Evolutionary conservation across 2,329 filamentous ascomycete species (phyloP).

Genomic region (Penicillium sp.): DNA sequence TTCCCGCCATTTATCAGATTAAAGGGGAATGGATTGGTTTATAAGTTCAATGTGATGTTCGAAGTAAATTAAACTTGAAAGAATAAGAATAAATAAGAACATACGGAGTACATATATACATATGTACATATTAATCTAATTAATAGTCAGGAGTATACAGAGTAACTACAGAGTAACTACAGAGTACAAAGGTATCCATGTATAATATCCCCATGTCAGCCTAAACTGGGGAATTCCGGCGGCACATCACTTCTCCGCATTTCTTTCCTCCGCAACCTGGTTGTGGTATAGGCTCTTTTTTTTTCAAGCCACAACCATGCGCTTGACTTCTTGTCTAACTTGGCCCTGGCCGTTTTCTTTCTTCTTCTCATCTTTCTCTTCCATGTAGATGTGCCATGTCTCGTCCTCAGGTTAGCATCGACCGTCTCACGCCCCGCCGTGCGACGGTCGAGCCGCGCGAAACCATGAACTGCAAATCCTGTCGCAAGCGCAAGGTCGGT

Average conservation of each 20-base stretch:
- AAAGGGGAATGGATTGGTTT: neutral
- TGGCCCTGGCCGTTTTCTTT: conserved; percentile 7
- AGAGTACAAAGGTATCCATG: neutral
- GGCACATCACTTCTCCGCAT: conserved; percentile 26
- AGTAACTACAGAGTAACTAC: no score
- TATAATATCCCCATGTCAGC: neutral
- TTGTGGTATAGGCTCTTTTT: conserved; percentile 1
- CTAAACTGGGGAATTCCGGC: conserved; percentile 13
- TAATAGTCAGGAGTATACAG: neutral
- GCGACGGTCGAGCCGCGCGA: conserved; percentile 75
- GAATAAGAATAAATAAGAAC: neutral
- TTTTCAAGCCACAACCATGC: conserved; percentile 12
- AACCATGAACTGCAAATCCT: conserved; percentile 95
- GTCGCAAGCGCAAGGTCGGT: conserved; percentile 80
- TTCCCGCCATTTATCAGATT: neutral
- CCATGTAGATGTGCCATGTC: conserved; percentile 53
- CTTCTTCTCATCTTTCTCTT: conserved; percentile 9
- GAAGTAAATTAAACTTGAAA: neutral
- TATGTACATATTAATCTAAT: neutral
- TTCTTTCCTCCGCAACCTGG: conserved; percentile 11
- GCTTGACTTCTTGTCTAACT: conserved; percentile 7
- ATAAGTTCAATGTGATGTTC: neutral
- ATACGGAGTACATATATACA: no score
- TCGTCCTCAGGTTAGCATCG: conserved; percentile 76
- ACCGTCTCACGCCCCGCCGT: conserved; percentile 70